Evolutionary conservation across 805 yeast genomes (phyloP), one percentile per base, ranked within the genome.

Genomic region (Wickerhamomyces strasburgensis): DNA sequence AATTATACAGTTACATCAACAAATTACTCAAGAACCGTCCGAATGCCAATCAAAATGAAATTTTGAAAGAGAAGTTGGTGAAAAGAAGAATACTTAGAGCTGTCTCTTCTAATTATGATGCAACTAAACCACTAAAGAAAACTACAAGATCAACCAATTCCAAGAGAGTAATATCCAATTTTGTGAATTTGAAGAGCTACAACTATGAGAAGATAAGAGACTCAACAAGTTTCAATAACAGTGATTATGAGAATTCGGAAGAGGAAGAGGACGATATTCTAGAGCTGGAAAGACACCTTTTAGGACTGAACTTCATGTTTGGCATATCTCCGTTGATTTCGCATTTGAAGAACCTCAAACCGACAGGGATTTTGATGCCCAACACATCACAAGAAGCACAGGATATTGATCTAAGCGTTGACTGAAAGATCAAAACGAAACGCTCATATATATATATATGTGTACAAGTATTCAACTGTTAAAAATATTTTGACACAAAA

Each of bases 1-100:
- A n/a, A n/a, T n/a, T 54, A 10, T 52, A 53, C 33, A 37, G 38
- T 6, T 54, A 54, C 27, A 44, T 54, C 28, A 52, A 54, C 39
- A 46, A 29, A 19, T 35, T 53, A 13, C 30, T 55, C 17, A 44
- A 37, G 23, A 54, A 54, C 32, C 33, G 23, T 18, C 41, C 46
- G 2, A 19, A 39, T 5, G 30, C 35, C 9, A 24, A 44, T 1
- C 57, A 53, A 21, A 54, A 53, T 35, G 39, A 42, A 5, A 31
- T 54, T 1, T 39, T 54, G n/a, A 54, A 54, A 19, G 32, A 41
- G 19, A 54, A 54, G 29, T 35, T 52, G 29, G 56, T 54, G 7
- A 39, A 30, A 6, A 42, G 59, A 23, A 50, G 46, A 31, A 54
- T 54, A 13, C 26, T 54, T 3, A 36, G 59, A 33, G 45, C 50